Base-by-base conservation (phyloP, 257 asterid genomes). In the Solanum paucissectum region DNA sequence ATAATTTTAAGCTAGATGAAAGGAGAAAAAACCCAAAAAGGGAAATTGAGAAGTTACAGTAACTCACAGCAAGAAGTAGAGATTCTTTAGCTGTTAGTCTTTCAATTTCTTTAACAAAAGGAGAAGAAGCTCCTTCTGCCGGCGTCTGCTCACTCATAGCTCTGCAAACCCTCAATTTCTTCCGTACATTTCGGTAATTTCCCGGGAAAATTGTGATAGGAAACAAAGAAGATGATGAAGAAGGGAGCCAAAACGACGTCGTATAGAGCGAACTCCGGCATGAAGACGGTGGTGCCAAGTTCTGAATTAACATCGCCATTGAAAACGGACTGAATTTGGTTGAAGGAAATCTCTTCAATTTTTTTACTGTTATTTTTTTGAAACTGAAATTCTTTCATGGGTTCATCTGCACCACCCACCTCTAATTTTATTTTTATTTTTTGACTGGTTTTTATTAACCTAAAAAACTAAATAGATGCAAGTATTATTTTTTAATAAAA, bases 41-140 rank as follows among this genome's bases (percentile, higher is more conserved):
- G 64, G 38, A 34, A 40, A 27, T 12, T 13, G 14, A 86, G 13
- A 46, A 76, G 36, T 36, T 21, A 60, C 0, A 34, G 18, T 58
- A 87, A 64, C 92, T 89, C 87, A 97, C 99, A 85, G 98, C 95
- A 4, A 95, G 94, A 72, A 97, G 98, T 12, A 97, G 91, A 71
- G 99, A 95, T 88, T 95, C 98, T 91, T 97, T 97, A 84, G 99
- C 98, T 38, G 98, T 92, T 49, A 97, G 94, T 84, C 99, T 94
- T 81, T 97, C 96, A 94, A 97, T 94, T 87, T 95, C 98, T 83
- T 93, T 94, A 85, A 95, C 96, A 91, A 94, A 97, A 87, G 95
- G 96, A 82, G 98, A 93, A 11, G 95, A 90, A 71, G 98, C 91
- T 10, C 95, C 91, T 12, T 96, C 98, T 90, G 92, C 94, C 42